These are phyloP conservation scores for Neurospora intermedia DNA, from an alignment of 495 filamentous ascomycete genomes.

Conservation along the genomic window DNA sequence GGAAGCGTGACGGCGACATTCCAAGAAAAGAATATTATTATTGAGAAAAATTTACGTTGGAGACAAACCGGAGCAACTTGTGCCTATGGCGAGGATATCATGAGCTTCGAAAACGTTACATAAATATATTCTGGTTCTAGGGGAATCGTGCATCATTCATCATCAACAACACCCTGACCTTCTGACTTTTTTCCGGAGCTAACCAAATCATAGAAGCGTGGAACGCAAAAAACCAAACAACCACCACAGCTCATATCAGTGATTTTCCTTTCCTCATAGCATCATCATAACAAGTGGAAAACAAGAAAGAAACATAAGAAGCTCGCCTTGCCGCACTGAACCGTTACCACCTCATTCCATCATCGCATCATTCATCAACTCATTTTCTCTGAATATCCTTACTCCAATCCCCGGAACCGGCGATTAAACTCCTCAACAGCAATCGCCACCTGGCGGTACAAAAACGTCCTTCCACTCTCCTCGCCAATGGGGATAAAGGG, in stretches of 20 bases:
- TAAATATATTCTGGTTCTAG: not conserved
- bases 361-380: not conserved
- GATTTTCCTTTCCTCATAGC: not conserved
- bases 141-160: not conserved
- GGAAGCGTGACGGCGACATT: too few relatives aligned
- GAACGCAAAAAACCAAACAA: not conserved
- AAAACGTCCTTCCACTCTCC: constrained; percentile 77
- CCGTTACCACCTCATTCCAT: not conserved
- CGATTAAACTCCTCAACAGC: constrained; percentile 50
- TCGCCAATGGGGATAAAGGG: constrained; percentile 91
- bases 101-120: not conserved
- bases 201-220: not conserved
- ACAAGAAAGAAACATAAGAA: not conserved
- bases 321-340: not conserved
- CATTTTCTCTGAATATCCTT: not conserved
- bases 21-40: too few relatives aligned
- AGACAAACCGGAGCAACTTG: too few relatives aligned
- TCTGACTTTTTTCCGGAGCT: not conserved
- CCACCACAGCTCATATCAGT: not conserved
- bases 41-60: too few relatives aligned
- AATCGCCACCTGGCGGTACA: constrained; percentile 53
- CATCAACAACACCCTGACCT: not conserved
- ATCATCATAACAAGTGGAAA: not conserved
- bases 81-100: not conserved
- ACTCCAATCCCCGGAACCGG: constrained; percentile 36